Evolutionary conservation across 164 flowering plant species (phyloP).

Genomic region (Dillenia turbinata): DNA sequence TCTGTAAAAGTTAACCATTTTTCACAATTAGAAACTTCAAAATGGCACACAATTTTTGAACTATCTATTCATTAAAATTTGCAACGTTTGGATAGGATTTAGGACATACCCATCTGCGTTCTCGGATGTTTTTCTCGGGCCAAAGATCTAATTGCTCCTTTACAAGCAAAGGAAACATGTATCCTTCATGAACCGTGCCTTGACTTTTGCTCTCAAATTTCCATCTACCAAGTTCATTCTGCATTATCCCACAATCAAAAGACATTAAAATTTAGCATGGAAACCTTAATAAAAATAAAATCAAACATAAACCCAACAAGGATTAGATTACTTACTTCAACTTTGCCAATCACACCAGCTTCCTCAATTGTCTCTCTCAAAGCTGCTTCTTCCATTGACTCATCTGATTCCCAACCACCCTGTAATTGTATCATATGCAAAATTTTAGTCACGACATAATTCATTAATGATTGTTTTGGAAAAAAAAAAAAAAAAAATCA

Average conservation of each 20-base stretch:
- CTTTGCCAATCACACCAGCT: constrained; percentile 67
- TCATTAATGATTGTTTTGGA: too few species aligned
- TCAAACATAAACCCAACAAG: too few species aligned
- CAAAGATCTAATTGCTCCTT: constrained; percentile 66
- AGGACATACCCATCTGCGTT: constrained; percentile 60
- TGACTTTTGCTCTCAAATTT: constrained; percentile 64
- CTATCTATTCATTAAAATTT: too few species aligned
- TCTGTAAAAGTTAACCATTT: constrained; percentile 23
- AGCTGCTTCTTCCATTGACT: constrained; percentile 57
- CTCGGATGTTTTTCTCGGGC: constrained; percentile 62
- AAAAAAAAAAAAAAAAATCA: too few species aligned
- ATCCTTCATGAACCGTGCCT: constrained; percentile 54
- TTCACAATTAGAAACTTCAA: not conserved
- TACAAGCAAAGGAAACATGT: constrained; percentile 74
- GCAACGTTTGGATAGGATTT: too few species aligned
- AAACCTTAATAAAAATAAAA: too few species aligned
- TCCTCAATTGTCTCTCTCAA: constrained; percentile 69
- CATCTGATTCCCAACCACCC: constrained; percentile 94
- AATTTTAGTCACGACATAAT: too few species aligned
- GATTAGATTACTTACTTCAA: constrained; percentile 26
- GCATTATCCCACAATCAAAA: constrained; percentile 8
- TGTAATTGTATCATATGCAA: constrained; percentile 6
- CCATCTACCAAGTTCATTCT: constrained; percentile 67
- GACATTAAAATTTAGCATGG: too few species aligned
- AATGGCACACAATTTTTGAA: not conserved